Conservation (phyloP, 257 asterid species). For the Solanum clarkiae region DNA sequence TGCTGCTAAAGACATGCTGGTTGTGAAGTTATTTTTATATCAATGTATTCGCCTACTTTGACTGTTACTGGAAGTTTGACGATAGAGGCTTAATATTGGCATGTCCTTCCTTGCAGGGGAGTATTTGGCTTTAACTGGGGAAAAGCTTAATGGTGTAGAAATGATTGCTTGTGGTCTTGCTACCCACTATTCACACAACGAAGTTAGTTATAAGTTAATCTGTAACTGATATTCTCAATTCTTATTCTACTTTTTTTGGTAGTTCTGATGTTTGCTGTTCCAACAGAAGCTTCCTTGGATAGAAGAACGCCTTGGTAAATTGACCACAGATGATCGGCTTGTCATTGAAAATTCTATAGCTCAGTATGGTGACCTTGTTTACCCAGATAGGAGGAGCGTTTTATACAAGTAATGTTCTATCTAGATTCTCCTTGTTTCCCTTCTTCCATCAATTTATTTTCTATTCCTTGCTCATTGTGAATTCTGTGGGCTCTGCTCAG, state of each 20-base stretch:
- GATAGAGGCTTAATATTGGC: background rate
- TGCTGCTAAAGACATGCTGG: background rate
- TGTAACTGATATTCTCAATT: constrained; percentile 10
- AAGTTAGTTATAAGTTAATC: constrained; percentile 22
- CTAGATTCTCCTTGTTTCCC: background rate
- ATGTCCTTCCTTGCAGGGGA: constrained; percentile 52
- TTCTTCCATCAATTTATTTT: background rate
- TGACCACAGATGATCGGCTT: constrained; percentile 74
- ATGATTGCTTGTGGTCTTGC: constrained; percentile 97
- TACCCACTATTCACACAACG: constrained; percentile 70
- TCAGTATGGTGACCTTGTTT: constrained; percentile 83
- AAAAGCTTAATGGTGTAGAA: constrained; percentile 74
- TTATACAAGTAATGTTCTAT: constrained; percentile 48
- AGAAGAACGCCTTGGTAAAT: constrained; percentile 84
- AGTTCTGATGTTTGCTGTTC: background rate
- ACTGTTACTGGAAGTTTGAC: background rate
- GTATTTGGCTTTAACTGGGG: constrained; percentile 91
- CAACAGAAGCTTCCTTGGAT: constrained; percentile 84
- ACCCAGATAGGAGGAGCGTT: constrained; percentile 60
- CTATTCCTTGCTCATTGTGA: background rate
- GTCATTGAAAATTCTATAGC: constrained; percentile 79
- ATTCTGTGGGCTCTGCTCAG: background rate
- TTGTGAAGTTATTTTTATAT: background rate
- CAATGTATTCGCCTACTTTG: background rate
- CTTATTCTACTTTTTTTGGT: background rate